These are phyloP conservation scores for Claviceps paspali DNA, from an alignment of 2,329 filamentous ascomycete genomes.

Conservation along the genomic window DNA sequence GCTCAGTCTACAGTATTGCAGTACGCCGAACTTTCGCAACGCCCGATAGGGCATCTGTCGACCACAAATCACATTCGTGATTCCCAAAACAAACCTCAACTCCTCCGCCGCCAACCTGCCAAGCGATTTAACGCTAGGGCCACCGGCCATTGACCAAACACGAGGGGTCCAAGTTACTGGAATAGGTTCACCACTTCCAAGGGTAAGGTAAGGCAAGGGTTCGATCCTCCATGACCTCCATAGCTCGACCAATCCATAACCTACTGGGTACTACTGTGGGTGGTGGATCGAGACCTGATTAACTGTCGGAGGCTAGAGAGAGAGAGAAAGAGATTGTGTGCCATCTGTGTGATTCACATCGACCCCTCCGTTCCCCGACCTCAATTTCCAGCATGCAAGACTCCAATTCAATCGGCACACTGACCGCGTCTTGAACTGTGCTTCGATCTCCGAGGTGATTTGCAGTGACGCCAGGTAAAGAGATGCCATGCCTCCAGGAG, in stretches of 20 bases:
- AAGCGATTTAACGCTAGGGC: not conserved
- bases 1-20: not conserved
- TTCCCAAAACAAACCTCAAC: not conserved
- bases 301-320: no score
- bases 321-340: not conserved
- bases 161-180: not conserved
- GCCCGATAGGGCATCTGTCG: not conserved
- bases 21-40: not conserved
- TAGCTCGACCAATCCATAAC: no score
- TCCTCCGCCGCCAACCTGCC: not conserved
- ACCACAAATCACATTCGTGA: not conserved
- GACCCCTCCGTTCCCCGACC: not conserved
- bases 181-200: not conserved
- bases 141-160: not conserved
- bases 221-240: not conserved
- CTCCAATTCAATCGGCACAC: not conserved
- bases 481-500: no score
- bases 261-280: no score
- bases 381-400: not conserved
- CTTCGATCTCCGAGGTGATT: not conserved
- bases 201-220: not conserved
- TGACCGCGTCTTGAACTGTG: not conserved
- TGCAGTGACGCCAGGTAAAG: not conserved
- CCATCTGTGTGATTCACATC: not conserved
- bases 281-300: slow-evolving; percentile 1